Evolutionary conservation across 768 basidiomycete species (phyloP).

Genomic region (Peribolospora kevripleyi): DNA sequence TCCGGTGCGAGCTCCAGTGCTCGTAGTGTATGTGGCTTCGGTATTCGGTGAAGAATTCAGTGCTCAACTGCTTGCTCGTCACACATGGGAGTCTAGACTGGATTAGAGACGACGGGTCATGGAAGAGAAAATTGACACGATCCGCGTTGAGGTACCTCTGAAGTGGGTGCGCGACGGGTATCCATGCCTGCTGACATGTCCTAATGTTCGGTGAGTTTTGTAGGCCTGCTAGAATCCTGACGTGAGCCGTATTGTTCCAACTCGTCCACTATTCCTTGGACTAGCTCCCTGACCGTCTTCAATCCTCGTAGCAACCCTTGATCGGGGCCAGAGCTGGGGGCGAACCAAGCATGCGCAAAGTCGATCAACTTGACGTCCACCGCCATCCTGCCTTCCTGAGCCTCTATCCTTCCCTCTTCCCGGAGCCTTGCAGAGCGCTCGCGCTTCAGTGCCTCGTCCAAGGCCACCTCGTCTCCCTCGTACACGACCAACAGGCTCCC

Average conservation of each 20-base stretch:
- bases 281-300: slow-evolving; percentile 34
- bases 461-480: slow-evolving; percentile 31
- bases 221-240: no score
- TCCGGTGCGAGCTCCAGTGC: no score
- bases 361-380: slow-evolving; percentile 64
- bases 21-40: no score
- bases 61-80: no score
- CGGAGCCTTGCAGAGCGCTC: slow-evolving; percentile 1
- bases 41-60: no score
- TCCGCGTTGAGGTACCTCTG: no score
- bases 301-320: slow-evolving; percentile 51
- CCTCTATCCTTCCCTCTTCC: slow-evolving; percentile 6
- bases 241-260: neutral
- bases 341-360: slow-evolving; percentile 64
- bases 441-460: slow-evolving; percentile 18
- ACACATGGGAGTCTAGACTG: no score
- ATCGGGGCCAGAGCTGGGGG: slow-evolving; percentile 50
- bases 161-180: no score
- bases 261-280: slow-evolving; percentile 3
- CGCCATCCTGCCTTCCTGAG: slow-evolving; percentile 21
- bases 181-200: no score
- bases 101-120: no score
- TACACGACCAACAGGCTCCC: slow-evolving; percentile 61
- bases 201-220: no score
- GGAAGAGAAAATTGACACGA: no score